Evolutionary conservation across 2,329 filamentous ascomycete genomes (phyloP), one percentile per base, ranked within the genome.

Genomic region (Arthrobotrys musiformis): DNA sequence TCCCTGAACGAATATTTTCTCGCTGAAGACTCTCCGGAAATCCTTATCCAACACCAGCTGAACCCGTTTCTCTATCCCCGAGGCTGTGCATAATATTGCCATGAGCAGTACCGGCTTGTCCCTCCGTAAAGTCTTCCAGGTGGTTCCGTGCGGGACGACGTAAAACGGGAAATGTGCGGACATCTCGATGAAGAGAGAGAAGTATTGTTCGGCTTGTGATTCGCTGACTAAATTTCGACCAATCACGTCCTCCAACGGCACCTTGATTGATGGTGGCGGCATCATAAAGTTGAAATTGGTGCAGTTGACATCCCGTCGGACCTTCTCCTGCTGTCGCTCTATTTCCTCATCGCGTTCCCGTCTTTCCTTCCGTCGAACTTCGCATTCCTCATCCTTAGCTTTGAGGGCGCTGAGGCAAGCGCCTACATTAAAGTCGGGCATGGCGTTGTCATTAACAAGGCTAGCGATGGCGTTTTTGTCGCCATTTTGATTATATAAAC

Each of bases 31-130:
- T 79, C 88, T 88, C 30, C 87, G 84, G 61, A 89, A 87, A 81
- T 89, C 88, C 58, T 87, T 85, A 28, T 89, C 88, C 50, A 89
- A 88, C 1, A 87, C 82, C 13, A 82, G 85, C 68, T 89, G 86
- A 0, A 87, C 85, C 78, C 87, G 86, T 22, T 87, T 80, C n/a
- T 86, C 85, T 9, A 85, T 85, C 0, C 84, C 85, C 35, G 86
- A 86, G 2, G 86, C 85, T 0, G 86, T 85, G 1, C 87, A 85
- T 0, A 89, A 82, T 17, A 89, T 86, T 1, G 88, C 86, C 11
- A 89, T 81, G 37, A 89, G 81, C 17, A 89, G 82, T 79, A 89
- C 88, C 0, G 88, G 88, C 26, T 84, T 83, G 0, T 84, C 82
- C 22, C 83, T 82, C 1, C 87, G 85, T 44, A 89, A 82, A 0